Conservation (phyloP, 176 grass and related monocot species). For the Avena insularis region DNA sequence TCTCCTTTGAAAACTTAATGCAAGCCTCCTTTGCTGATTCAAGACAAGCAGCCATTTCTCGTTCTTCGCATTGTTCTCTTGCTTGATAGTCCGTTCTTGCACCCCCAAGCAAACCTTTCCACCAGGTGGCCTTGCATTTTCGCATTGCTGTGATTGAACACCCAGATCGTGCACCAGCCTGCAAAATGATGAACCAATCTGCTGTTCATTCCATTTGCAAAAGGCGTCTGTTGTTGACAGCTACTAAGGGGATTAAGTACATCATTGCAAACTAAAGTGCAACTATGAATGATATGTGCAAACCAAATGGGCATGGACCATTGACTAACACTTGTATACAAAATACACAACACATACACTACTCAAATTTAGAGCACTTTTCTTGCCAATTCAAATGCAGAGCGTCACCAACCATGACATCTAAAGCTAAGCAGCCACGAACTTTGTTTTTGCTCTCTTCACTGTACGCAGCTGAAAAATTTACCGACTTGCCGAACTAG, state of each 20-base stretch:
- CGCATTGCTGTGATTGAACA: conserved; percentile 80
- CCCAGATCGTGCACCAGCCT: conserved; percentile 73
- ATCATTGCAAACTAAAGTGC: neutral
- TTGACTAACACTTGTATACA: neutral
- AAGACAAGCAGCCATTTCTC: conserved; percentile 21
- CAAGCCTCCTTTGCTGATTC: conserved; percentile 23
- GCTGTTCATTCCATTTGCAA: neutral
- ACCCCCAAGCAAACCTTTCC: conserved; percentile 71
- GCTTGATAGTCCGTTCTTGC: conserved; percentile 22
- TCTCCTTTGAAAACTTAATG: conserved; percentile 28
- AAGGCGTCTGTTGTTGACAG: neutral
- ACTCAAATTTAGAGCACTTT: neutral
- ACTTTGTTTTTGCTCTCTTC: conserved; percentile 66
- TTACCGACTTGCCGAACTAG: conserved; percentile 51
- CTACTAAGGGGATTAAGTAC: neutral
- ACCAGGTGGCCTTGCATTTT: conserved; percentile 87
- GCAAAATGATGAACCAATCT: conserved; percentile 1
- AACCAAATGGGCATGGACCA: neutral
- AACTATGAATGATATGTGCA: neutral
- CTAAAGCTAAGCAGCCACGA: conserved; percentile 60
- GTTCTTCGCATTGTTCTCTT: conserved; percentile 19
- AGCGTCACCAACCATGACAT: conserved; percentile 51
- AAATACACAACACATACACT: neutral
- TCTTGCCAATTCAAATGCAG: conserved; percentile 28
- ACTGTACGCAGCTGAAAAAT: conserved; percentile 58